Evolutionary conservation across 179 eudicot species (phyloP).

Genomic region (Vitellaria paradoxa): DNA sequence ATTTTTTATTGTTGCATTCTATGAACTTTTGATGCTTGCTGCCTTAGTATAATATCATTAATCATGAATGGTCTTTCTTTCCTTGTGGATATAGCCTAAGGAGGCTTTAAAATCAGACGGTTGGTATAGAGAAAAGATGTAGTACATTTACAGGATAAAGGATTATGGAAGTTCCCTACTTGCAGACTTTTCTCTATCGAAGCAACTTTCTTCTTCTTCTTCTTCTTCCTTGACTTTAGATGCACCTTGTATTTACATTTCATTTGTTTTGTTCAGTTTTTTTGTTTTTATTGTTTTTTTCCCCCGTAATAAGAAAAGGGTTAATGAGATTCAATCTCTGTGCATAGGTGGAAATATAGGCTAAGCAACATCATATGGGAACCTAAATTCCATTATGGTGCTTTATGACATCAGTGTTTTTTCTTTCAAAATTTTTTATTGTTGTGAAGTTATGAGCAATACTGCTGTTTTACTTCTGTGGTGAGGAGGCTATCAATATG

Average conservation of each 20-base stretch:
- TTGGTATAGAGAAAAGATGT: neutral
- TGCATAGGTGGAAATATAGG: neutral
- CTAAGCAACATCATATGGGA: neutral
- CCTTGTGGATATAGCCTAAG: neutral
- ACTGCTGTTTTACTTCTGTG: too few relatives aligned
- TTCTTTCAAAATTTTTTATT: neutral
- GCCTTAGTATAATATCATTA: neutral
- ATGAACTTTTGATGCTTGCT: neutral
- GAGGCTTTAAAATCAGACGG: neutral
- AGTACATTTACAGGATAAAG: neutral
- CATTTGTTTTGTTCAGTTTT: too few relatives aligned
- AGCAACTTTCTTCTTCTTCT: neutral
- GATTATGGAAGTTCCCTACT: neutral
- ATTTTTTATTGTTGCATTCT: neutral
- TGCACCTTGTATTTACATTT: neutral
- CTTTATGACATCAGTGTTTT: neutral
- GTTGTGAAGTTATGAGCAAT: neutral
- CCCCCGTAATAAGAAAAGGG: neutral
- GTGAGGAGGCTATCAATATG: too few relatives aligned
- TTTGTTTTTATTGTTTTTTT: too few relatives aligned
- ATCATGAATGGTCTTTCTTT: neutral
- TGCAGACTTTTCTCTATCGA: neutral
- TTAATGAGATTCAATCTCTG: neutral
- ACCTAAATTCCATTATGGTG: neutral
- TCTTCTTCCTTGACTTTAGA: too few relatives aligned